Evolutionary conservation across 2,329 filamentous ascomycete species (phyloP).

Genomic region (Fusarium bulbicola): DNA sequence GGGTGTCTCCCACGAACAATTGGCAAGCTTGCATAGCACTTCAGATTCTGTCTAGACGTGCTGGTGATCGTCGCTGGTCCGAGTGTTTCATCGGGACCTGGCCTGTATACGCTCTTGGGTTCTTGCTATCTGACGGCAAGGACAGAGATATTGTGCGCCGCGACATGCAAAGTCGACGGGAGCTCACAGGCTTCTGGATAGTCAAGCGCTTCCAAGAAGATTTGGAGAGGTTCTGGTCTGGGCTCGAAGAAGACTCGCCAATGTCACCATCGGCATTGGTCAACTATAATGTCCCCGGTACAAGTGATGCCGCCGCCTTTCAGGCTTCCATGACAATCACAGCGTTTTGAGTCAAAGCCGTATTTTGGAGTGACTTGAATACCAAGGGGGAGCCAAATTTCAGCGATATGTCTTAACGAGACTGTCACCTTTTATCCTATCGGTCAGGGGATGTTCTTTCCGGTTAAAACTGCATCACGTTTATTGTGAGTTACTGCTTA

Average conservation of each 20-base stretch:
- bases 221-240: not conserved
- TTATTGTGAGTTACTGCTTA: not conserved
- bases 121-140: not conserved
- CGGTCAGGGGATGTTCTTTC: accelerated
- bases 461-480: not conserved
- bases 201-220: not conserved
- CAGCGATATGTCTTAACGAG: too few relatives aligned
- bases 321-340: not conserved
- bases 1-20: accelerated
- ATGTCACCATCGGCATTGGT: accelerated
- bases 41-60: not conserved
- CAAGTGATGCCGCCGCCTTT: accelerated
- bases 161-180: not conserved
- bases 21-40: not conserved
- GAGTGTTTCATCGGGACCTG: not conserved
- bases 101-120: not conserved
- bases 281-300: not conserved
- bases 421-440: not conserved
- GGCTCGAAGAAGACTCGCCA: accelerated
- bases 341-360: not conserved
- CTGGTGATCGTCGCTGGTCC: not conserved
- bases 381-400: too few relatives aligned
- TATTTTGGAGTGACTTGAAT: accelerated
- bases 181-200: not conserved
- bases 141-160: not conserved